Conservation (phyloP, 306 rosid genomes). For the Elaeagnus macrophylla region DNA sequence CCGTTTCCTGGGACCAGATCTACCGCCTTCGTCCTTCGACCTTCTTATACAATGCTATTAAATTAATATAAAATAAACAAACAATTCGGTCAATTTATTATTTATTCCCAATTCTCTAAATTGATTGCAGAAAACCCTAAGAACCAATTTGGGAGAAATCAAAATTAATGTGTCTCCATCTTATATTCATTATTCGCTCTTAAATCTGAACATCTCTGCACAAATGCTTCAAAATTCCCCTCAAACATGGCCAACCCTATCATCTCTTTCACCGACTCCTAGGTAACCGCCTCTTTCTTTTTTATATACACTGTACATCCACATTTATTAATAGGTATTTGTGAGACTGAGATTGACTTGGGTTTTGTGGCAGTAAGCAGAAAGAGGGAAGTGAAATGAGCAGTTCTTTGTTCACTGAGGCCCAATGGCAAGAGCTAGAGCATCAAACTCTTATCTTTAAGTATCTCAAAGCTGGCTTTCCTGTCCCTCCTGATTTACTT, state of each 20-base stretch:
- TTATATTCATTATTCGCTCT: too few relatives aligned
- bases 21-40: too few relatives aligned
- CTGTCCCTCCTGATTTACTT: slow-evolving; percentile 63
- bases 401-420: slow-evolving; percentile 46
- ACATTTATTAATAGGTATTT: background rate
- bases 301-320: background rate
- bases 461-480: slow-evolving; percentile 53
- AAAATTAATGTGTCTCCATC: too few relatives aligned
- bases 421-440: slow-evolving; percentile 79
- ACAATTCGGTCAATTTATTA: too few relatives aligned
- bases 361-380: background rate
- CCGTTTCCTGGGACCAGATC: too few relatives aligned
- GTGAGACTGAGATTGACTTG: background rate
- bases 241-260: background rate
- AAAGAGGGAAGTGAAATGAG: slow-evolving; percentile 9
- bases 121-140: too few relatives aligned
- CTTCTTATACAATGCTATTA: too few relatives aligned
- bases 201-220: too few relatives aligned
- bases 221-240: too few relatives aligned
- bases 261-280: background rate
- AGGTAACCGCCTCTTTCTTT: background rate
- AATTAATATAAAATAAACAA: too few relatives aligned
- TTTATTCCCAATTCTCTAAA: too few relatives aligned
- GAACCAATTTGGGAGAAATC: too few relatives aligned
- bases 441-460: slow-evolving; percentile 68